These are phyloP conservation scores for Boletus smithii DNA, from an alignment of 1,284 basidiomycete species.

Conservation along the genomic window DNA sequence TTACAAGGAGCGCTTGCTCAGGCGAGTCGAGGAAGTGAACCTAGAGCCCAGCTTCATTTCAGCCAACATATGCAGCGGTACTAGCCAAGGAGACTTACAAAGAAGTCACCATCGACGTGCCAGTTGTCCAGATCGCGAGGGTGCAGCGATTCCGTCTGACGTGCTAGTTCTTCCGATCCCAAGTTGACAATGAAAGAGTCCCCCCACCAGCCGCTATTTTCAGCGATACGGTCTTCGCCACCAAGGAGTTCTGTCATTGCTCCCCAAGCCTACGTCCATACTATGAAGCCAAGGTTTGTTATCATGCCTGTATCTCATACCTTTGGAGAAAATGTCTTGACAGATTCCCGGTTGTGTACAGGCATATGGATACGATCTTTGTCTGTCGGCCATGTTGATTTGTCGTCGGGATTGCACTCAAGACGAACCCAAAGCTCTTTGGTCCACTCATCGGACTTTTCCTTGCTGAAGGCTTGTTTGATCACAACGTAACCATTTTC, in stretches of 20 bases:
- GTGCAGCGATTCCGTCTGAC: slow-evolving; percentile 2
- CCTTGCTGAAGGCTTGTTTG: slow-evolving; percentile 36
- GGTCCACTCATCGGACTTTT: slow-evolving; percentile 46
- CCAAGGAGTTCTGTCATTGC: slow-evolving; percentile 1
- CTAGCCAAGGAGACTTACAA: background rate
- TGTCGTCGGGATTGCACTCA: slow-evolving; percentile 50
- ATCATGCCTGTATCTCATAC: slow-evolving; percentile 22
- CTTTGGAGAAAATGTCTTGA: slow-evolving; percentile 52
- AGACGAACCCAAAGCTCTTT: slow-evolving; percentile 52
- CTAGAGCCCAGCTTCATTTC: background rate
- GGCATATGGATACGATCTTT: slow-evolving; percentile 58
- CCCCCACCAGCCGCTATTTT: slow-evolving; percentile 1
- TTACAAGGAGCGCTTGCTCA: slow-evolving; percentile 1
- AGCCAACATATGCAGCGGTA: too few relatives aligned
- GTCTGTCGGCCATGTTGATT: slow-evolving; percentile 45
- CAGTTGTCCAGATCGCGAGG: slow-evolving; percentile 10
- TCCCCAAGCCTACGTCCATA: background rate
- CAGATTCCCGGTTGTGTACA: slow-evolving; percentile 38
- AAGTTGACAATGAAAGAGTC: slow-evolving; percentile 8
- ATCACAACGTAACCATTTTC: slow-evolving; percentile 41
- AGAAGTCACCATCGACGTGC: slow-evolving; percentile 6
- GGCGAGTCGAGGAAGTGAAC: slow-evolving; percentile 12
- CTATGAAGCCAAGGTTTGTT: background rate
- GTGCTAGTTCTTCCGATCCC: slow-evolving; percentile 3
- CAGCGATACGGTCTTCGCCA: slow-evolving; percentile 3